These are phyloP conservation scores for Rhododendron williamsianum DNA, from an alignment of 148 eudicot species.

Conservation along the genomic window DNA sequence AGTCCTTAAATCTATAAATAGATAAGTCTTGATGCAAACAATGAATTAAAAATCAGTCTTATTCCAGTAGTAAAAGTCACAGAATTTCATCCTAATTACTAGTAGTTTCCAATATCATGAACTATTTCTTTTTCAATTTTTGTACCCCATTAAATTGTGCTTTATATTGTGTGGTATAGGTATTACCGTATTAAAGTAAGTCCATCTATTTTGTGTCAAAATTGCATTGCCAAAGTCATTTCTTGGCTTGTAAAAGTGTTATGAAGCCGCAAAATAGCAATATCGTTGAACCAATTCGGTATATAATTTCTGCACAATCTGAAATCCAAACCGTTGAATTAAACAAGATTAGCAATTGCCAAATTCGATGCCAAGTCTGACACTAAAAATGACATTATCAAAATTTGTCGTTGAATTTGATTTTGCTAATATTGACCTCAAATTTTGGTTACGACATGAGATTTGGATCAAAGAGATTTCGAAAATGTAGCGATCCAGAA, in stretches of 20 bases:
- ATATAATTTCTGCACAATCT: background rate
- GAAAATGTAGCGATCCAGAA: no score
- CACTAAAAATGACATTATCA: no score
- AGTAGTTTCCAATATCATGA: background rate
- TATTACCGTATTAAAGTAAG: background rate
- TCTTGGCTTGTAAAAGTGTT: background rate
- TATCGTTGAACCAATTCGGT: background rate
- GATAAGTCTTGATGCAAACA: background rate
- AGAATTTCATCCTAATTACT: background rate
- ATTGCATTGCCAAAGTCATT: background rate
- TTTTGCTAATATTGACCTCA: no score
- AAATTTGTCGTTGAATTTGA: no score
- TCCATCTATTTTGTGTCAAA: background rate
- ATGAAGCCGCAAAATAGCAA: no score
- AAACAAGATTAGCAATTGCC: background rate
- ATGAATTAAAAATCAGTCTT: background rate
- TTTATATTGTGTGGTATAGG: background rate
- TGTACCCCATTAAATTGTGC: background rate
- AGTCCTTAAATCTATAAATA: background rate
- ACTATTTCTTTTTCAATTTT: no score
- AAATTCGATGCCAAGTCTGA: background rate
- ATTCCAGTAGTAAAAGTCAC: background rate
- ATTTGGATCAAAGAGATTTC: no score
- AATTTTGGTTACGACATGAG: no score
- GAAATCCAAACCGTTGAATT: background rate